A percentile compares a stretch with the other conserved stretches of the same genome.
These are phyloP conservation scores for Lindgomyces ingoldianus DNA, from an alignment of 495 filamentous ascomycete species.

Conservation along the genomic window DNA sequence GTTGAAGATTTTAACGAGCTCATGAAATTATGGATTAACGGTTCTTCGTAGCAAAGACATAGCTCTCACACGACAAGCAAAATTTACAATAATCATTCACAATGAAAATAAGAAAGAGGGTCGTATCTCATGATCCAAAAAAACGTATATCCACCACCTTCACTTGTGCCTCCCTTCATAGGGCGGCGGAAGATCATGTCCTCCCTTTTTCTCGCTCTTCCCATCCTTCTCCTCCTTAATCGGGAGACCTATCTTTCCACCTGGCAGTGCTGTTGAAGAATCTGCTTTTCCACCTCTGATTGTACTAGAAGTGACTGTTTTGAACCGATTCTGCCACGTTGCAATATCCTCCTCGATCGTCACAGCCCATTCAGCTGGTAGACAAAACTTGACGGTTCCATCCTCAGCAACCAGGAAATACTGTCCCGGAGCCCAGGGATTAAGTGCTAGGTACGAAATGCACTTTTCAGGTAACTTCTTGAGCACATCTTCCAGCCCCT, in stretches of 20 bases:
- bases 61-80: too few relatives aligned
- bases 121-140: too few relatives aligned
- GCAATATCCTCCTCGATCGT: not conserved
- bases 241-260: not conserved
- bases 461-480: constrained; percentile 2
- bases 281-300: not conserved
- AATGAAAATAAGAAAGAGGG: too few relatives aligned
- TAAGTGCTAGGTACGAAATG: not conserved
- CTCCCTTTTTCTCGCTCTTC: not conserved
- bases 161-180: constrained; percentile 1
- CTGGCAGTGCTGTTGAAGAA: not conserved
- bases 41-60: too few relatives aligned
- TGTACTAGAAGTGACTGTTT: not conserved
- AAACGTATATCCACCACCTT: not conserved
- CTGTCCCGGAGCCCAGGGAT: not conserved
- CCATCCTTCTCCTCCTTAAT: not conserved
- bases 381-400: not conserved
- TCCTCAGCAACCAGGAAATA: constrained; percentile 1
- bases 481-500: not conserved
- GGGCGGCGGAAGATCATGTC: constrained; percentile 1
- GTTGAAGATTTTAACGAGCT: too few relatives aligned
- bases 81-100: too few relatives aligned
- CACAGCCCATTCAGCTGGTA: not conserved
- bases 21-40: too few relatives aligned
- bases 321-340: not conserved